phyloP scores from a whole-genome alignment of 331 rosid genomes.

The Quercus phellos region DNA sequence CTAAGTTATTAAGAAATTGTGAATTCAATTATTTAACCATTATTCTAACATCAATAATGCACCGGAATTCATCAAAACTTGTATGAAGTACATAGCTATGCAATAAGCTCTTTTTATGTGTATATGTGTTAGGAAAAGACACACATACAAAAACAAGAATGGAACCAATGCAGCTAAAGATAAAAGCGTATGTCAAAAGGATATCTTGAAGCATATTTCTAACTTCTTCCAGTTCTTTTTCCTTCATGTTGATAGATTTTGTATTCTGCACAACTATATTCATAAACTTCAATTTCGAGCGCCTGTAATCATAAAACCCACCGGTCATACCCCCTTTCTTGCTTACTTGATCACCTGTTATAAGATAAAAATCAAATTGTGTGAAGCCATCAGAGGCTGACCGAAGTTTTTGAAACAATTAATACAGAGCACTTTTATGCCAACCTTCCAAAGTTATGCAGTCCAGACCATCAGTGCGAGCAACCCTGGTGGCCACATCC shows the following conservation, averaged over 20 bases:
- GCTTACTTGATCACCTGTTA: slow-evolving; percentile 96
- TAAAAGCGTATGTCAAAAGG: slow-evolving; percentile 44
- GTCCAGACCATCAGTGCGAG: slow-evolving; percentile 81
- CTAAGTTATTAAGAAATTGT: no score
- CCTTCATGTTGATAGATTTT: slow-evolving; percentile 45
- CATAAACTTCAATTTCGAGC: slow-evolving; percentile 86
- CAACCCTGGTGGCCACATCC: slow-evolving; percentile 93
- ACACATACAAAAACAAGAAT: not conserved
- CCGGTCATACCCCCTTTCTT: slow-evolving; percentile 99
- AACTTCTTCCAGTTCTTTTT: slow-evolving; percentile 60
- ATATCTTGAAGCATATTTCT: slow-evolving; percentile 77
- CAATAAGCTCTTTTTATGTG: no score
- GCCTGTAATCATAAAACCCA: slow-evolving; percentile 93
- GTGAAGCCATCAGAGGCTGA: slow-evolving; percentile 22
- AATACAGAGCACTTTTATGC: slow-evolving; percentile 12
- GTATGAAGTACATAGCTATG: not conserved
- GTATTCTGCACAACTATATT: slow-evolving; percentile 52
- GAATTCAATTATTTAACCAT: not conserved
- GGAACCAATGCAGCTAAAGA: not conserved
- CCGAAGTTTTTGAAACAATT: slow-evolving; percentile 10
- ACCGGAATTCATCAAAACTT: not conserved
- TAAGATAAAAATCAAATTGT: slow-evolving; percentile 12
- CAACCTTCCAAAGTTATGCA: slow-evolving; percentile 95
- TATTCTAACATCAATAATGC: not conserved
- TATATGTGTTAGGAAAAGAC: not conserved